Base-by-base conservation (phyloP, 2,329 filamentous ascomycete genomes). In the Diaporthe destruens region DNA sequence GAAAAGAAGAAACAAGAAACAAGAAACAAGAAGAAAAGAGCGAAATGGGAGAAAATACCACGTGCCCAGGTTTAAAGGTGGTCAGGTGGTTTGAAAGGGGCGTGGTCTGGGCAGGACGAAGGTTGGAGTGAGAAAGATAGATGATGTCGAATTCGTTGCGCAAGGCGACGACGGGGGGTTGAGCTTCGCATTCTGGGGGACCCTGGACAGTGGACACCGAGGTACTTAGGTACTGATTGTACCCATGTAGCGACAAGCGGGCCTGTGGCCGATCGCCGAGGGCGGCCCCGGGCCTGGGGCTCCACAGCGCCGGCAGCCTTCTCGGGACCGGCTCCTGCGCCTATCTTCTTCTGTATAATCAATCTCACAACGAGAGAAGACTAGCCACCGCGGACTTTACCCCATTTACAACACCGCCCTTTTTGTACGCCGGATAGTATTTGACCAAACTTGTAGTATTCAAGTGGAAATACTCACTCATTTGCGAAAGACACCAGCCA, bases 281-380 rank as follows among this genome's bases (percentile, higher is more conserved):
- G 3, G 18, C 61, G 61, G 61, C 61, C 32, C 61, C 61, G 61
- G 47, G 61, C 29, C 20, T 53, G 4, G 14, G 39, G 44, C 61
- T 39, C 47, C 61, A 66, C 61, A 53, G 61, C 44, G 61, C 61
- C 61, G 61, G 61, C 61, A 66, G 6, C 20, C 32, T 36, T 44
- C 61, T 66, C 61, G 44, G 32, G 61, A 66, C 25, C 61, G 61
- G 32, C 61, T 39, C 29, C 11, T 42, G 34, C 23, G 29, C 7
- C 12, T 32, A 65, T 20, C 42, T 25, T 20, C 42, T 25, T 23
- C 34, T 42, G 14, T 18, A 39, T 7, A 23, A 3, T 16, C 2
- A n/a, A 8, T 51, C 34, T 44, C 20, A 51, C 11, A 3, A 7
- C 42, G 16, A 14, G 12, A n/a, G 11, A 23, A 34, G 18, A 11